Evolutionary conservation across 305 asterid genomes (phyloP).

Genomic region (Fraxinus xanthoxyloides): DNA sequence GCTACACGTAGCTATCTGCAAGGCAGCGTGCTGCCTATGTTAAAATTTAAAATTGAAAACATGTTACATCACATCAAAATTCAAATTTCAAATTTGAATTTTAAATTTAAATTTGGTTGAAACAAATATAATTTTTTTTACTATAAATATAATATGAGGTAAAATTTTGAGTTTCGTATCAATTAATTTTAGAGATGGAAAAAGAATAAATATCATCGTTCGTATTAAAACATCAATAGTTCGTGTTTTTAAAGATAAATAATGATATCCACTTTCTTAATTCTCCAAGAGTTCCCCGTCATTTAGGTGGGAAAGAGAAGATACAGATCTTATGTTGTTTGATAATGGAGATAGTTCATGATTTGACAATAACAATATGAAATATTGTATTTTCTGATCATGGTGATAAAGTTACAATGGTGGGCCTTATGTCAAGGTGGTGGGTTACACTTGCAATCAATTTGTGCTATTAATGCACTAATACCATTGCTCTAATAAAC

Average conservation of each 20-base stretch:
- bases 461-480: neutral
- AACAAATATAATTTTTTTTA: too few relatives aligned
- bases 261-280: neutral
- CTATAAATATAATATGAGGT: too few relatives aligned
- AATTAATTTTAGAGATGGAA: neutral
- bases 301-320: neutral
- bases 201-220: neutral
- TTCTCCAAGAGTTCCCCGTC: neutral
- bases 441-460: neutral
- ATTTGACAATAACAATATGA: neutral
- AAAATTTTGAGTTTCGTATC: too few relatives aligned
- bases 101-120: too few relatives aligned
- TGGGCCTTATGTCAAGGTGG: neutral
- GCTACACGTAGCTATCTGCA: too few relatives aligned
- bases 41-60: too few relatives aligned
- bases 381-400: neutral
- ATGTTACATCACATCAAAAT: too few relatives aligned
- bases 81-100: too few relatives aligned
- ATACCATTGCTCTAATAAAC: neutral
- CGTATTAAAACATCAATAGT: neutral
- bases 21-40: too few relatives aligned
- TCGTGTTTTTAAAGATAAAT: neutral
- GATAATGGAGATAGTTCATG: neutral
- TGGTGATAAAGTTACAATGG: neutral
- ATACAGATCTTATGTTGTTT: neutral